Evolutionary conservation across 2,329 filamentous ascomycete species (phyloP).

Genomic region (Hirsutella rhossiliensis): DNA sequence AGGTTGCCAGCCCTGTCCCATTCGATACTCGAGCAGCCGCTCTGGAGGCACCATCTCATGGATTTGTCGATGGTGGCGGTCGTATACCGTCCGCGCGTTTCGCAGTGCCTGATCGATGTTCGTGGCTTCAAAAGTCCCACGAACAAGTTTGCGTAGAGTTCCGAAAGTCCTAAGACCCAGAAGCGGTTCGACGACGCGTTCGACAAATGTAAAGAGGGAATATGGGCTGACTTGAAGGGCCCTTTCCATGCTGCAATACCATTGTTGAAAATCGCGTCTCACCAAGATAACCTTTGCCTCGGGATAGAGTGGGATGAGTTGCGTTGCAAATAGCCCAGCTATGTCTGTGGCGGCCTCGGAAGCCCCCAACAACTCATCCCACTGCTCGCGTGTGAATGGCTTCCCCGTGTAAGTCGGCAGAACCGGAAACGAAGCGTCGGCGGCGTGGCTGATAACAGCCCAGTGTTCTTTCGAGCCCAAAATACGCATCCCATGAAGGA

Average conservation of each 20-base stretch:
- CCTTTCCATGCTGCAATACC: constrained; percentile 14
- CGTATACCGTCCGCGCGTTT: constrained; percentile 10
- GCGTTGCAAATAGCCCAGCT: constrained; percentile 9
- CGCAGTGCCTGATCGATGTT: constrained; percentile 5
- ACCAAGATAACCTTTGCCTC: constrained; percentile 16
- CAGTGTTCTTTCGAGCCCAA: too few species aligned
- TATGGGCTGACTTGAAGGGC: too few species aligned
- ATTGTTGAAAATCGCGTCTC: constrained; percentile 14
- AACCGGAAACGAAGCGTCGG: constrained; percentile 5
- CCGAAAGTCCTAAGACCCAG: too few species aligned
- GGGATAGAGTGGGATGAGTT: constrained; percentile 15
- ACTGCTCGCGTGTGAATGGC: constrained; percentile 8
- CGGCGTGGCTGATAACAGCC: too few species aligned
- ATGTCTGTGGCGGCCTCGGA: constrained; percentile 16
- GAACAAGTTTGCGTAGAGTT: not conserved
- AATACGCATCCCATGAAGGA: too few species aligned
- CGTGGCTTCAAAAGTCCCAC: constrained; percentile 3
- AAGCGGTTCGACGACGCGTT: not conserved
- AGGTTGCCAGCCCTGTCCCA: constrained; percentile 19
- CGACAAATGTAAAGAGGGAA: not conserved
- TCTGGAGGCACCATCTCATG: constrained; percentile 9
- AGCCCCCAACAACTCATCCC: constrained; percentile 12
- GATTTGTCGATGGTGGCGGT: constrained; percentile 14
- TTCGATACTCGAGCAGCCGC: constrained; percentile 16
- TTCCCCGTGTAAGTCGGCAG: constrained; percentile 9